A percentile compares a stretch with the other conserved stretches of the same genome.
These are phyloP conservation scores for Trichoderma sp. DNA, from an alignment of 2,329 filamentous ascomycete species.

Conservation along the genomic window DNA sequence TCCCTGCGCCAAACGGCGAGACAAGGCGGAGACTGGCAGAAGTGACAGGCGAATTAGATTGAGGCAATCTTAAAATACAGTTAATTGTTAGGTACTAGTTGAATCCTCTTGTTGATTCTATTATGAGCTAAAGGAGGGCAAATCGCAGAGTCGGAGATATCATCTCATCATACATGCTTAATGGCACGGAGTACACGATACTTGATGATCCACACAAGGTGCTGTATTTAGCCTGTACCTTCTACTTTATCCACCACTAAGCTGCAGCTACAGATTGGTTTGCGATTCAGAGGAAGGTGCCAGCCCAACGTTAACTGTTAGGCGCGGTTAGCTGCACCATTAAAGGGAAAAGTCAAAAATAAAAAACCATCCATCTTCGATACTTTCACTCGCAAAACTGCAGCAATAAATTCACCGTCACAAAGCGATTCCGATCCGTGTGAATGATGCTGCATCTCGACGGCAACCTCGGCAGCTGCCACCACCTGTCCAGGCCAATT, in stretches of 20 bases:
- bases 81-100: background rate
- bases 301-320: background rate
- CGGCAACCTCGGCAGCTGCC: background rate
- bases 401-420: background rate
- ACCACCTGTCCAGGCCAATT: background rate
- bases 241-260: background rate
- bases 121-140: background rate
- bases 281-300: background rate
- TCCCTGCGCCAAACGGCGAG: constrained; percentile 14
- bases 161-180: background rate
- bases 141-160: background rate
- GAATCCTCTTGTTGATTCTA: background rate
- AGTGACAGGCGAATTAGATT: background rate
- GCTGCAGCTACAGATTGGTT: background rate
- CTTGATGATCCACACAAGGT: background rate
- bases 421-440: background rate
- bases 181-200: background rate
- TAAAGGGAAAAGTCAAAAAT: background rate
- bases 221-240: background rate
- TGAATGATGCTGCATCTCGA: background rate
- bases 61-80: background rate
- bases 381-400: background rate
- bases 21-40: background rate
- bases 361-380: background rate
- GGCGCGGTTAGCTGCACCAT: background rate